phyloP scores from a whole-genome alignment of 805 yeast species.

The Myxozyma vanderwaltii region DNA sequence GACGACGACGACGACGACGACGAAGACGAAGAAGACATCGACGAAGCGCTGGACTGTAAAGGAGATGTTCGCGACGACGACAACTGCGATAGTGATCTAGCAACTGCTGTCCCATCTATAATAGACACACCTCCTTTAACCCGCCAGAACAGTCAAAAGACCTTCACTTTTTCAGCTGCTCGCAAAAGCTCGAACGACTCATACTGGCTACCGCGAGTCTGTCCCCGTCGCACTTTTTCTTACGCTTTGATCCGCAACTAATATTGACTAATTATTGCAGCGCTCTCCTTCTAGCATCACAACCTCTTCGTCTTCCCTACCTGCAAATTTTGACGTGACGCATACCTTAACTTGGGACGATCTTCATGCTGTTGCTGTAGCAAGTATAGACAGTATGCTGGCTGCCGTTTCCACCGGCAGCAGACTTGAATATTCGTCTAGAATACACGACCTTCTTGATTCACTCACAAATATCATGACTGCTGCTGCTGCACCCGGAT shows the following conservation, averaged over 20 bases:
- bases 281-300: constrained; percentile 10
- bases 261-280: background rate
- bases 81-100: background rate
- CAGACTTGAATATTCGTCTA: background rate
- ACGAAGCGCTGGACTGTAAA: background rate
- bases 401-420: background rate
- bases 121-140: background rate
- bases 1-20: constrained; percentile 7
- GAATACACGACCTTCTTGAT: constrained; percentile 16
- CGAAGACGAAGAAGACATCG: constrained; percentile 1
- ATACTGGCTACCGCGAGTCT: constrained; percentile 4
- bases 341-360: constrained; percentile 13
- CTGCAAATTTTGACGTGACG: background rate
- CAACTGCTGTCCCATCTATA: background rate
- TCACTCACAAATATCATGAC: constrained; percentile 15
- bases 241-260: background rate
- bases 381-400: constrained; percentile 5
- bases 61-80: background rate
- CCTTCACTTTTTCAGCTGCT: background rate
- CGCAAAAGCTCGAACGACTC: constrained; percentile 4
- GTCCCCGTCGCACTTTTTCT: background rate
- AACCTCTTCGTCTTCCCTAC: background rate
- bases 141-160: background rate
- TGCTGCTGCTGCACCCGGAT: constrained; percentile 28
- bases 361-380: constrained; percentile 1